phyloP scores from a whole-genome alignment of 2,329 filamentous ascomycete species.

The Plectosphaerella cucumerina region DNA sequence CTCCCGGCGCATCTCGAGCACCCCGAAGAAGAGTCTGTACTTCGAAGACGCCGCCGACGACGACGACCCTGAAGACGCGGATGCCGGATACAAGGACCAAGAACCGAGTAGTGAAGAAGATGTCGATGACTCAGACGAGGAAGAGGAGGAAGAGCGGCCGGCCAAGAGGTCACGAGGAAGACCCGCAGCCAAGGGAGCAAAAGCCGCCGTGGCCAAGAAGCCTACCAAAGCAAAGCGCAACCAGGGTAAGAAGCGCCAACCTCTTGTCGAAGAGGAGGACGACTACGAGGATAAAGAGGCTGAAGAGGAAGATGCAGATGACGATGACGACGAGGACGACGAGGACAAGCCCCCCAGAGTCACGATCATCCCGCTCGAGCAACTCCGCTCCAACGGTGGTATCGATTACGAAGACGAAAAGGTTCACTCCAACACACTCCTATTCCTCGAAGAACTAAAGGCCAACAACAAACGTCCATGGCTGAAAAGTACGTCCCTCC shows the following conservation, averaged over 20 bases:
- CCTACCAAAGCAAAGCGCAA: background rate
- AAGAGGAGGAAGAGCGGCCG: conserved; percentile 3
- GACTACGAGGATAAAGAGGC: conserved; percentile 14
- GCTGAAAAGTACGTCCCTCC: conserved; percentile 46
- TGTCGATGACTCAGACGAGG: conserved; percentile 5
- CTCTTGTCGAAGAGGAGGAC: conserved; percentile 8
- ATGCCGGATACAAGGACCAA: conserved; percentile 8
- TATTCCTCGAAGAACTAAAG: conserved; percentile 55
- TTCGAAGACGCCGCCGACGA: conserved; percentile 35
- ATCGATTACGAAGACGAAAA: conserved; percentile 47
- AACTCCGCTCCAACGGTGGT: conserved; percentile 34
- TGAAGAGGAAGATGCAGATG: conserved; percentile 16
- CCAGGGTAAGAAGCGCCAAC: conserved; percentile 14
- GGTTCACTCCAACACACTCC: conserved; percentile 53
- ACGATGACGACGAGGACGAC: conserved; percentile 22
- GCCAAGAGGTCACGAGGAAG: conserved; percentile 10
- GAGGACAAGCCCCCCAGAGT: conserved; percentile 29
- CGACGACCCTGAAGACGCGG: conserved; percentile 1
- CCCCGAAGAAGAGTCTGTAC: conserved; percentile 45
- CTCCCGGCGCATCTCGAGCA: conserved; percentile 41
- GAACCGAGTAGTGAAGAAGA: conserved; percentile 8
- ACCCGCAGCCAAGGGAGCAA: conserved; percentile 1
- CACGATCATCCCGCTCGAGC: conserved; percentile 35
- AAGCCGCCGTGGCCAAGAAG: conserved; percentile 1
- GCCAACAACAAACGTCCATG: conserved; percentile 55